Base-by-base conservation (phyloP, 2,329 filamentous ascomycete species). In the Dothistroma septosporum region DNA sequence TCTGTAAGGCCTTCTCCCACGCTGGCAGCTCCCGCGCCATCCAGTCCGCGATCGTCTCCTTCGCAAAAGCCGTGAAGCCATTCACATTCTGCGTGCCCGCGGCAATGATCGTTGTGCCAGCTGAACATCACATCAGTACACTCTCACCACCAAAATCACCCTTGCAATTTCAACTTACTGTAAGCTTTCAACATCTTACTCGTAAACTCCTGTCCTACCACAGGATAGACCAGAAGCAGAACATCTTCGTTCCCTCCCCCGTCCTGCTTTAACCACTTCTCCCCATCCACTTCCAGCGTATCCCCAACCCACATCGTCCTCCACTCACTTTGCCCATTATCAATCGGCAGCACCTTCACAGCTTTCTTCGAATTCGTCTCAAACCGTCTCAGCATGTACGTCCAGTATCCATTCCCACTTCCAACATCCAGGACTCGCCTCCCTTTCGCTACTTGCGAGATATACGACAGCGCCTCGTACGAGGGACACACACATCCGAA, bases 321-420 rank as follows among this genome's bases (percentile, higher is more conserved):
- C 83, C 88, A 92, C 66, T 83, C 81, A 65, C 83, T 87, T 69
- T 87, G 81, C 68, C 83, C 83, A 70, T 84, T 90, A 73, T 92
- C 89, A 9, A 91, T 81, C 0, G 88, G 79, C 21, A 79, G 75
- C 1, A 86, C 83, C 6, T 76, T 74, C 35, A 75, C 21, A 58
- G 67, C 67, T 58, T 68, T 70, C 67, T 71, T 70, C 5, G 71
- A 69, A 11, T 84, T 72, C 8, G 56, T 64, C 21, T 83, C 82
- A 67, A 85, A 81, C 24, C 78, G 74, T 2, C 88, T 82, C 12
- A 91, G 82, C 83, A 90, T 85, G 63, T 85, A 87, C 8, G 84
- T 83, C 88, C 88, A 92, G 76, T 91, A 92, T 11, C 88, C 89
- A 70, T 87, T 89, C 1, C 89, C 89, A 57, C 82, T 86, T 4